phyloP scores from a whole-genome alignment of 257 asterid genomes.

The Solanum pinnatisectum region DNA sequence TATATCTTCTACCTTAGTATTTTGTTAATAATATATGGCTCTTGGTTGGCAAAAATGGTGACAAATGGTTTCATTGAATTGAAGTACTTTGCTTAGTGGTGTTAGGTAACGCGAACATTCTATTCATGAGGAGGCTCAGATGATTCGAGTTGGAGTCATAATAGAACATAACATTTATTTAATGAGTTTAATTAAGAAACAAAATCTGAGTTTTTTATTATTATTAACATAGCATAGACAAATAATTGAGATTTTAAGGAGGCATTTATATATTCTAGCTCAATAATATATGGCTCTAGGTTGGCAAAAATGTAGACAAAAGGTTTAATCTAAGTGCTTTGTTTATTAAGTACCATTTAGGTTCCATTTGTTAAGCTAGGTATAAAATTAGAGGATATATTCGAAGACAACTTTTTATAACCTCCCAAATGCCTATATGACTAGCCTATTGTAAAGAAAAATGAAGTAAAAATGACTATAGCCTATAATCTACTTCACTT shows the following conservation, averaged over 20 bases:
- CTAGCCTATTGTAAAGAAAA: background rate
- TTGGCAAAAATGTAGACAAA: background rate
- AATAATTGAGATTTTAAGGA: background rate
- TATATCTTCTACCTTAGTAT: background rate
- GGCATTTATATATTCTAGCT: background rate
- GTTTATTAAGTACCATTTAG: background rate
- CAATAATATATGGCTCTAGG: background rate
- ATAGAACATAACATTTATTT: background rate
- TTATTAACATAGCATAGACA: background rate
- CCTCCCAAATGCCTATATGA: background rate
- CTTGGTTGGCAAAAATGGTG: background rate
- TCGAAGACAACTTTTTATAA: background rate
- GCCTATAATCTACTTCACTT: background rate
- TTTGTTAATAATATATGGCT: background rate
- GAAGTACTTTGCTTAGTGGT: background rate
- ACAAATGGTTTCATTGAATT: background rate
- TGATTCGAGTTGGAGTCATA: background rate
- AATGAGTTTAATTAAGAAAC: background rate
- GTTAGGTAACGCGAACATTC: background rate
- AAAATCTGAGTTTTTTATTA: background rate
- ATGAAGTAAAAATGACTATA: background rate
- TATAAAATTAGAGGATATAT: background rate
- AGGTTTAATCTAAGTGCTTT: background rate
- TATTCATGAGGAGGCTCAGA: rapidly evolving
- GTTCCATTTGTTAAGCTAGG: background rate